Evolutionary conservation across 2,329 filamentous ascomycete genomes (phyloP).

Genomic region (Sodiomyces alkalinus): DNA sequence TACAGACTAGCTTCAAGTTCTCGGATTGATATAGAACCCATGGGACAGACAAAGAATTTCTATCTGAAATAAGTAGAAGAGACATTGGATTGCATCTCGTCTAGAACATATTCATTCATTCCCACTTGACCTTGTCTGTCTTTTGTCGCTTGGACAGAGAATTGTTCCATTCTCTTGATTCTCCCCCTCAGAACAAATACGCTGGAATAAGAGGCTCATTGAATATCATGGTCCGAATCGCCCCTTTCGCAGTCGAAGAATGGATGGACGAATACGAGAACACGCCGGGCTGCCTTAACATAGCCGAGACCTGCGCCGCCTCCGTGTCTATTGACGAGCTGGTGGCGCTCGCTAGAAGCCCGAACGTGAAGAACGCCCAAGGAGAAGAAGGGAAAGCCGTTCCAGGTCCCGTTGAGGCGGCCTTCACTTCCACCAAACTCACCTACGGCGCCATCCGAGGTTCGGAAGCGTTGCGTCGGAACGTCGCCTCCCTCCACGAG

Average conservation of each 20-base stretch:
- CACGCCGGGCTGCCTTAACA: constrained; percentile 45
- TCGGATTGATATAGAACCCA: no score
- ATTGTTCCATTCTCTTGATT: neutral
- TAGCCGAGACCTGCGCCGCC: constrained; percentile 66
- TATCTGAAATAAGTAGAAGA: no score
- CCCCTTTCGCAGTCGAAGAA: constrained; percentile 52
- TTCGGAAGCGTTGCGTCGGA: constrained; percentile 44
- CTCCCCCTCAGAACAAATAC: no score
- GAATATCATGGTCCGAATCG: constrained; percentile 16
- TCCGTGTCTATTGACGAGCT: constrained; percentile 61
- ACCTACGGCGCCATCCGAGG: constrained; percentile 63
- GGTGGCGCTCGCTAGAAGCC: constrained; percentile 36
- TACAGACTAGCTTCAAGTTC: no score
- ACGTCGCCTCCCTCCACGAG: constrained; percentile 49
- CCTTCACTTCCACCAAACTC: constrained; percentile 40
- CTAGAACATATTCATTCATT: neutral
- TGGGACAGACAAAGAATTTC: no score
- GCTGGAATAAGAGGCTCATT: neutral
- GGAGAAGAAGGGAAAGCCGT: constrained; percentile 35
- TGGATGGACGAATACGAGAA: constrained; percentile 50
- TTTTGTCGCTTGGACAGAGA: neutral
- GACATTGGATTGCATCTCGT: no score
- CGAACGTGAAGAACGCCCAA: no score
- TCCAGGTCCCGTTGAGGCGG: constrained; percentile 23
- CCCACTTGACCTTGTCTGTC: no score